Evolutionary conservation across 2,329 filamentous ascomycete genomes (phyloP), one percentile per base, ranked within the genome.

Genomic region (Cytospora mali): DNA sequence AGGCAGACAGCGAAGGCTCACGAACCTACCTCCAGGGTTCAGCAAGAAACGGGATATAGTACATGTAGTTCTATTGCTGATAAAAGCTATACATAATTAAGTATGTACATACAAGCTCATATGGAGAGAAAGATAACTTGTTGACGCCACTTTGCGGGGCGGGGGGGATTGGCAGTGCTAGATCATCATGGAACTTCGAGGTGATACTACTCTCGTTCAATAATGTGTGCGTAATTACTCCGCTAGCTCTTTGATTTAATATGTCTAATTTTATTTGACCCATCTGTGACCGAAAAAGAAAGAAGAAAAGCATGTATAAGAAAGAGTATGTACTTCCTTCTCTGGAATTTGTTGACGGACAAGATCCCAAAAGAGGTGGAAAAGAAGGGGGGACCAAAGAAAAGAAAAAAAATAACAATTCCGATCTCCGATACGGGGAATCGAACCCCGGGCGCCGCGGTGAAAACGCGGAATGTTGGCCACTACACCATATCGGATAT

Each of bases 361-460:
- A 18, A n/a, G 6, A 18, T 18, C 6, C 18, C 7, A 21, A 46
- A 42, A 31, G 13, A 33, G n/a, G n/a, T n/a, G n/a, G n/a, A n/a
- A n/a, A n/a, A n/a, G n/a, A n/a, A n/a, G n/a, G n/a, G n/a, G n/a
- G n/a, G n/a, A n/a, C n/a, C 21, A 46, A 25, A 11, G 9, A 28
- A 55, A 21, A 23, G 14, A 39, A 57, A 60, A 55, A 52, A n/a
- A 53, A n/a, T 16, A 6, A 59, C 28, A 53, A n/a, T n/a, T 59
- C 57, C 57, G 50, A 52, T 55, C 62, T 66, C 66, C 65, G 63
- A 66, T 66, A 65, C 66, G 61, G 66, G 65, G 66, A 67, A 65
- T 67, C 66, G 65, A 67, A 67, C 66, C 66, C 66, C 64, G 66
- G 62, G 65, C 65, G 60, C 63, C 63, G 63, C 63, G 63, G 63